phyloP scores from a whole-genome alignment of 805 yeast genomes.

The Starmerella etchellsii region DNA sequence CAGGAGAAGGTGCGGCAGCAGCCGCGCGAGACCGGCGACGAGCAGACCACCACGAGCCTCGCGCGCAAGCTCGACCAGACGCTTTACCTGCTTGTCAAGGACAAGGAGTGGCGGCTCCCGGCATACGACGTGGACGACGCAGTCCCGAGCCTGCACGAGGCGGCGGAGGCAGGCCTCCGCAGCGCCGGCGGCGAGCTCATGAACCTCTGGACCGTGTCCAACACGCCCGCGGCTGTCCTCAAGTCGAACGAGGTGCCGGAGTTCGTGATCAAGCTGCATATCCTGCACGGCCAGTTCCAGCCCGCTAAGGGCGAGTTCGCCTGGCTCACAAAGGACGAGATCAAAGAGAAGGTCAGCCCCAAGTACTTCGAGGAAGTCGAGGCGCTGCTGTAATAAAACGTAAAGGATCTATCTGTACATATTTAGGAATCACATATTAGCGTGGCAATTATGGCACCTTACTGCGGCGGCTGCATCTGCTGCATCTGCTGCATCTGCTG shows the following conservation, averaged over 20 bases:
- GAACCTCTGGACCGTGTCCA: constrained; percentile 85
- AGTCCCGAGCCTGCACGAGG: constrained; percentile 42
- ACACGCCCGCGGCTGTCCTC: constrained; percentile 66
- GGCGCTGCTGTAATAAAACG: constrained; percentile 13
- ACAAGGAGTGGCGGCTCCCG: constrained; percentile 64
- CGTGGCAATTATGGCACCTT: background rate
- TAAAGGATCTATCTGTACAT: background rate
- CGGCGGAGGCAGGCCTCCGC: constrained; percentile 65
- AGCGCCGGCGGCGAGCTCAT: constrained; percentile 59
- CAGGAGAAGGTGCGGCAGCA: constrained; percentile 58
- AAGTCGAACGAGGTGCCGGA: constrained; percentile 37
- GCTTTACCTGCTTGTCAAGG: constrained; percentile 57
- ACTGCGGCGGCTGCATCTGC: constrained; percentile 11
- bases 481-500: constrained; percentile 21
- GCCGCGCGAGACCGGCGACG: constrained; percentile 63
- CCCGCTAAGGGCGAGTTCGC: constrained; percentile 41
- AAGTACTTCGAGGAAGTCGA: constrained; percentile 36
- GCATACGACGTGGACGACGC: constrained; percentile 38
- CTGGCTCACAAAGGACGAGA: constrained; percentile 80
- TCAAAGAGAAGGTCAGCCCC: constrained; percentile 38
- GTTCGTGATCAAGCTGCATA: constrained; percentile 74
- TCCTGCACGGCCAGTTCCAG: constrained; percentile 67
- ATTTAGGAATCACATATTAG: background rate
- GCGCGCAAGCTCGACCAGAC: constrained; percentile 73
- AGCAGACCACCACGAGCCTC: constrained; percentile 49